A percentile compares a stretch with the other conserved stretches of the same genome.
Conservation (phyloP, 2,329 filamentous ascomycete genomes). For the Calonectria hawksworthii region DNA sequence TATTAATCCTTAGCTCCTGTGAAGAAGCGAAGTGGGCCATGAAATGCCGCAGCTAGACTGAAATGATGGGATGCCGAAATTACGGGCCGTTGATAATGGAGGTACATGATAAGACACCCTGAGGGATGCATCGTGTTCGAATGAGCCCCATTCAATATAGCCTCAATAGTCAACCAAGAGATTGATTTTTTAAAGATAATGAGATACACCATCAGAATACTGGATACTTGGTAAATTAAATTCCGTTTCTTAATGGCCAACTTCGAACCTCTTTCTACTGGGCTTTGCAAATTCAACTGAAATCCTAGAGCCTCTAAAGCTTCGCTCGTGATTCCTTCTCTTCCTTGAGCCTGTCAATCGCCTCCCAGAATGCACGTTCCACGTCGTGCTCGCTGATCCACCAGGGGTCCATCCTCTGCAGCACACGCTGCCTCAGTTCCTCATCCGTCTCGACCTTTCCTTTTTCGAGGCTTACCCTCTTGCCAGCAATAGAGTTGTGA, state of each 20-base stretch:
- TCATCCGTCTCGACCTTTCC: slow-evolving; percentile 52
- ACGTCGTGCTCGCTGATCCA: slow-evolving; percentile 65
- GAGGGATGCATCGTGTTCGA: not conserved
- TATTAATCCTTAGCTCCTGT: not conserved
- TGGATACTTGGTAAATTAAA: no score
- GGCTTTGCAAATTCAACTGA: not conserved
- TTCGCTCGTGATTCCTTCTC: not conserved
- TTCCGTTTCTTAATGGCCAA: not conserved
- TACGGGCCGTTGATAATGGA: not conserved
- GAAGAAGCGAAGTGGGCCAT: not conserved
- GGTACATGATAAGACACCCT: not conserved
- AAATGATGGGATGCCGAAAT: not conserved
- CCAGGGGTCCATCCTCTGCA: slow-evolving; percentile 51
- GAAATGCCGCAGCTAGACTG: not conserved
- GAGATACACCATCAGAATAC: no score
- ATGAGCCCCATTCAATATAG: not conserved
- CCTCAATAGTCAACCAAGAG: no score
- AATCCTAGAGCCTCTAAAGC: not conserved
- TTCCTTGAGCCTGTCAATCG: not conserved
- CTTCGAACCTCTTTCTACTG: no score
- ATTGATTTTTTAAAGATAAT: not conserved
- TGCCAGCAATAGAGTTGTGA: slow-evolving; percentile 26
- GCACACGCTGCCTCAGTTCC: slow-evolving; percentile 52
- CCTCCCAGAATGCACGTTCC: slow-evolving; percentile 49
- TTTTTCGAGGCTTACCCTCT: slow-evolving; percentile 36